phyloP scores from a whole-genome alignment of 371 early-diverging fungal genomes.

The Parasitella parasitica region DNA sequence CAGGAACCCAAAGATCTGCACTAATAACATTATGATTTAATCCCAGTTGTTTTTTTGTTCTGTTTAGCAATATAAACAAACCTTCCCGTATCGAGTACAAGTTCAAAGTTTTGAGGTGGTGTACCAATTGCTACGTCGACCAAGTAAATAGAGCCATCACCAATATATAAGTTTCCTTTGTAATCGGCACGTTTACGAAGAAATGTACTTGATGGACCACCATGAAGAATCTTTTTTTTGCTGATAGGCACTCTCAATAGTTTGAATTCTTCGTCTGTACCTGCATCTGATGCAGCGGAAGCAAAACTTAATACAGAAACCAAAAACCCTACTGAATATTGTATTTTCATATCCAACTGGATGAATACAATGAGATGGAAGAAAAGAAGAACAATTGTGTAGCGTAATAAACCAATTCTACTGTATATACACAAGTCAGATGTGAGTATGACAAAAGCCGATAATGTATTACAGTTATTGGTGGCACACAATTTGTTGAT shows the following conservation, averaged over 20 bases:
- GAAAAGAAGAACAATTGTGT: neutral
- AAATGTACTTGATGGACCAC: neutral
- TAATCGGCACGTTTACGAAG: constrained; percentile 1
- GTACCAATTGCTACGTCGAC: constrained; percentile 33
- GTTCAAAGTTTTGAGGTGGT: constrained; percentile 34
- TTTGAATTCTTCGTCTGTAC: neutral
- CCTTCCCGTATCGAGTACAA: constrained; percentile 44
- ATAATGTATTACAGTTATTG: neutral
- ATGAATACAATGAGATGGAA: neutral
- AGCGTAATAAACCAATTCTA: neutral
- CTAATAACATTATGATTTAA: constrained; percentile 6
- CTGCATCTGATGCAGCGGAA: neutral
- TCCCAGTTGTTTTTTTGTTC: neutral
- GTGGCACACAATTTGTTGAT: neutral
- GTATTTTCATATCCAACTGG: neutral
- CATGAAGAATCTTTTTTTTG: neutral
- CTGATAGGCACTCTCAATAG: constrained; percentile 6
- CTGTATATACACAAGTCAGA: neutral
- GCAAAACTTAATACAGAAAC: neutral
- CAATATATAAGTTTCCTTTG: constrained; percentile 21
- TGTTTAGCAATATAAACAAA: constrained; percentile 10
- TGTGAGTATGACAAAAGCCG: neutral
- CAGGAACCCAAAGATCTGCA: constrained; percentile 45
- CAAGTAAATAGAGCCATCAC: constrained; percentile 22
- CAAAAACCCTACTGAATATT: neutral